A percentile compares a stretch with the other conserved stretches of the same genome.
These are phyloP conservation scores for Tolypocladium ovalisporum DNA, from an alignment of 2,329 filamentous ascomycete species.

Conservation along the genomic window DNA sequence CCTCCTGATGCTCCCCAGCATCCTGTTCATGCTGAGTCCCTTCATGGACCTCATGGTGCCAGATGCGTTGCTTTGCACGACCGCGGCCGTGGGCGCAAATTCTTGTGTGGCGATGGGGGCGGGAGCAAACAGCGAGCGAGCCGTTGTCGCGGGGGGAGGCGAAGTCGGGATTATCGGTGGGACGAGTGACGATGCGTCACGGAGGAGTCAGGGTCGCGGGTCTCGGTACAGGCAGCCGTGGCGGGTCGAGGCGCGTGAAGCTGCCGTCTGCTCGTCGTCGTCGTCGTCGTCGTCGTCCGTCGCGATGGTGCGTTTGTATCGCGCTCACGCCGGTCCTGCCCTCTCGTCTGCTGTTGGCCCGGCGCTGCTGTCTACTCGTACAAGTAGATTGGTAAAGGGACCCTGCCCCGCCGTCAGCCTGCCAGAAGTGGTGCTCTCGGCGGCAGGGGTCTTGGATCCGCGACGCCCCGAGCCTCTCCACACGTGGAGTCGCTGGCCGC, in stretches of 20 bases:
- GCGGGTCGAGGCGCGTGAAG: not conserved
- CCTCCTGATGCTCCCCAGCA: conserved; percentile 44
- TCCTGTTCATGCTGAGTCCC: conserved; percentile 43
- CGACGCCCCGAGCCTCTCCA: not conserved
- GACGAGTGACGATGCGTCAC: not conserved
- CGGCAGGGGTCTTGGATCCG: conserved; percentile 1
- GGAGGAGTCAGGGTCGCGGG: not conserved
- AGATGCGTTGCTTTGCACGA: not conserved
- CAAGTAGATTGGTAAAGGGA: not conserved
- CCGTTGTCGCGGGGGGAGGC: not conserved
- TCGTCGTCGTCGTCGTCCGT: too few species aligned
- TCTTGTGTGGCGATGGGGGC: not conserved
- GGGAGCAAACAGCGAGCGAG: not conserved
- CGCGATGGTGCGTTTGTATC: not conserved
- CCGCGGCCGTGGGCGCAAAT: not conserved
- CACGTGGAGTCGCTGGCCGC: not conserved
- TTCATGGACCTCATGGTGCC: conserved; percentile 34
- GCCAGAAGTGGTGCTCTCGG: not conserved
- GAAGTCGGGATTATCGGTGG: too few species aligned
- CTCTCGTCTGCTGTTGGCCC: not conserved
- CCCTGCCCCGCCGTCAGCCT: not conserved
- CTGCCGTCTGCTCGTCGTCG: not conserved
- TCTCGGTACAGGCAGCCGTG: not conserved
- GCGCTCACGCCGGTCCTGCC: not conserved
- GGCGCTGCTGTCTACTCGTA: too few species aligned